phyloP scores from a whole-genome alignment of 1,284 basidiomycete species.

The Irpex lacteus region DNA sequence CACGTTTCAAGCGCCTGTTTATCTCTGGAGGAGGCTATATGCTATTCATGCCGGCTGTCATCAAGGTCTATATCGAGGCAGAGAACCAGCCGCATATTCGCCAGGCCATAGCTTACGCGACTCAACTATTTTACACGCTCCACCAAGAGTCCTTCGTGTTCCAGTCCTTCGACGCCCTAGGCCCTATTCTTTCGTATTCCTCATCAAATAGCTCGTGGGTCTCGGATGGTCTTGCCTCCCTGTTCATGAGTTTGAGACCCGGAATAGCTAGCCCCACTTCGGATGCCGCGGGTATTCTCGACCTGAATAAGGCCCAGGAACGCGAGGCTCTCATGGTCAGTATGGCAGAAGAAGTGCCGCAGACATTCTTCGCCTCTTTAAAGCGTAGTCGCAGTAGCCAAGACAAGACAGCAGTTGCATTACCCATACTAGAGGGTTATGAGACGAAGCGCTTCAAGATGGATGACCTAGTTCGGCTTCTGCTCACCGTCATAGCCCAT shows the following conservation, averaged over 20 bases:
- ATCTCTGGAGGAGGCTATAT: constrained; percentile 69
- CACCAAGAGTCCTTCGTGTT: constrained; percentile 78
- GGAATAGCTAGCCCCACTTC: constrained; percentile 36
- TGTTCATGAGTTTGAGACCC: constrained; percentile 54
- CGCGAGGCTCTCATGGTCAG: constrained; percentile 68
- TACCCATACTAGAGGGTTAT: constrained; percentile 53
- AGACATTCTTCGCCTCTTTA: constrained; percentile 57
- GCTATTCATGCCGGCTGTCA: constrained; percentile 67
- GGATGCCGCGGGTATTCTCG: constrained; percentile 67
- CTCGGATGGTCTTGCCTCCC: constrained; percentile 46
- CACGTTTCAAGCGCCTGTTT: constrained; percentile 75
- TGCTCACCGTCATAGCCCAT: constrained; percentile 80
- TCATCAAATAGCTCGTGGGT: constrained; percentile 48
- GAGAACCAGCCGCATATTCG: constrained; percentile 54
- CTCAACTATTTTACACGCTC: constrained; percentile 71
- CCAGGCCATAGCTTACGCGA: constrained; percentile 69
- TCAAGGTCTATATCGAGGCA: constrained; percentile 66
- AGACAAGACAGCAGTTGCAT: constrained; percentile 30
- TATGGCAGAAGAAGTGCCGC: constrained; percentile 66
- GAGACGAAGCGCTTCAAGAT: constrained; percentile 56
- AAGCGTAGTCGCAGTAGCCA: constrained; percentile 31
- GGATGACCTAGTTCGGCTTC: constrained; percentile 69
- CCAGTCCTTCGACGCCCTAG: constrained; percentile 65
- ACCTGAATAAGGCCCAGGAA: constrained; percentile 66
- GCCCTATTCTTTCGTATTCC: constrained; percentile 52